Evolutionary conservation across 2,329 filamentous ascomycete genomes (phyloP).

Genomic region (Colletotrichum sp.): DNA sequence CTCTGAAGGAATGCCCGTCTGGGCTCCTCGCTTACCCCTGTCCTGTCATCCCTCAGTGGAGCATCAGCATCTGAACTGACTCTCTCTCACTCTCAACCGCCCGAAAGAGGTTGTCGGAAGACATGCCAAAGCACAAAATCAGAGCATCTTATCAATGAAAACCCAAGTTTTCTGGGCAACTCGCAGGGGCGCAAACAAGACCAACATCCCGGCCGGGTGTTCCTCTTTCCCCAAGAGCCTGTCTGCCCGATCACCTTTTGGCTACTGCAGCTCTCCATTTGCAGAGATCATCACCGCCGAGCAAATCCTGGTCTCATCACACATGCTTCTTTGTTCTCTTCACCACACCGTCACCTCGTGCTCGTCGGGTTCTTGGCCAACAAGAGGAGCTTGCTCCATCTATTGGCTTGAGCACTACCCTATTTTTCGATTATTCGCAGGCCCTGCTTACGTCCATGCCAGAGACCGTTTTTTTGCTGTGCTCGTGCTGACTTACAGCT

Average conservation of each 20-base stretch:
- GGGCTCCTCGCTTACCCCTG: constrained; percentile 17
- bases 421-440: not conserved
- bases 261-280: constrained; percentile 7
- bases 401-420: not conserved
- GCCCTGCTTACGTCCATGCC: not conserved
- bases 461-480: not conserved
- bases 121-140: not conserved
- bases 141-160: not conserved
- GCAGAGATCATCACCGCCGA: constrained; percentile 21
- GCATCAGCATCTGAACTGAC: not conserved
- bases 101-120: not conserved
- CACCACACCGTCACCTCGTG: not conserved
- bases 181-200: constrained; percentile 5
- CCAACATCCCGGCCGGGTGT: not conserved
- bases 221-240: not conserved
- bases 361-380: not conserved
- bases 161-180: not conserved
- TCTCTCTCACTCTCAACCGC: constrained; percentile 3
- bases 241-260: constrained; percentile 3
- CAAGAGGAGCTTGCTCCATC: not conserved
- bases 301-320: constrained; percentile 6
- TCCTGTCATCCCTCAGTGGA: constrained; percentile 1
- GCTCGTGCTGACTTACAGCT: not conserved
- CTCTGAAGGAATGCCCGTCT: not conserved
- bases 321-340: not conserved